These are phyloP conservation scores for Hypoxylon trugodes DNA, from an alignment of 495 filamentous ascomycete genomes.

Conservation along the genomic window DNA sequence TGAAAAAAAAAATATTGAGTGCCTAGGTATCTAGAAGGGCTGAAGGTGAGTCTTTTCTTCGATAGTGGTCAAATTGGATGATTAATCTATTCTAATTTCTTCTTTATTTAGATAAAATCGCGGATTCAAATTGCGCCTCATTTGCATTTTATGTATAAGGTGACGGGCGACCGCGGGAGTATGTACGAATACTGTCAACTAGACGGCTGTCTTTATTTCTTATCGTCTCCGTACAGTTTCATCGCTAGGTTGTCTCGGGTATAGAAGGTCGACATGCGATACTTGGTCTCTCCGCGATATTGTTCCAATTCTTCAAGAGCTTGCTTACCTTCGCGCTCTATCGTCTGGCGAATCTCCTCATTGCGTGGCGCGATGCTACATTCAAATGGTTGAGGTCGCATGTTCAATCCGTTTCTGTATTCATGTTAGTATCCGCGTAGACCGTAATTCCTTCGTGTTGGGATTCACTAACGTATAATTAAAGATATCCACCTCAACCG, in stretches of 20 bases:
- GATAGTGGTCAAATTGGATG: too few relatives aligned
- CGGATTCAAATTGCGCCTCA: too few relatives aligned
- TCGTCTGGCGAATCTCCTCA: conserved; percentile 58
- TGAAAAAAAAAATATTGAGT: too few relatives aligned
- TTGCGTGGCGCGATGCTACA: conserved; percentile 59
- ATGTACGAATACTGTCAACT: too few relatives aligned
- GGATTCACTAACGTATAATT: conserved; percentile 40
- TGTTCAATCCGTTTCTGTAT: conserved; percentile 64
- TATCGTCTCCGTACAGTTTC: conserved; percentile 36
- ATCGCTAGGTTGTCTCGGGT: conserved; percentile 35
- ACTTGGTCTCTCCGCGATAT: conserved; percentile 67
- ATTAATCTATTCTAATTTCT: too few relatives aligned
- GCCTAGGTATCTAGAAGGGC: too few relatives aligned
- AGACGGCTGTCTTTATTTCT: too few relatives aligned
- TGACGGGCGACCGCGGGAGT: too few relatives aligned
- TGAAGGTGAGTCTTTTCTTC: too few relatives aligned
- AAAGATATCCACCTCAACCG: conserved; percentile 64
- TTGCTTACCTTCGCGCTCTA: conserved; percentile 63
- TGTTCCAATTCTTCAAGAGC: conserved; percentile 61
- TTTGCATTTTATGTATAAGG: too few relatives aligned
- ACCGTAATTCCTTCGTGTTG: neutral
- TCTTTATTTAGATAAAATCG: too few relatives aligned
- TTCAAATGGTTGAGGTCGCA: conserved; percentile 62
- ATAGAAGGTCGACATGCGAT: conserved; percentile 64
- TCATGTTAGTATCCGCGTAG: conserved; percentile 14